These are phyloP conservation scores for Ocimum tenuiflorum DNA, from an alignment of 257 asterid species.

Conservation along the genomic window DNA sequence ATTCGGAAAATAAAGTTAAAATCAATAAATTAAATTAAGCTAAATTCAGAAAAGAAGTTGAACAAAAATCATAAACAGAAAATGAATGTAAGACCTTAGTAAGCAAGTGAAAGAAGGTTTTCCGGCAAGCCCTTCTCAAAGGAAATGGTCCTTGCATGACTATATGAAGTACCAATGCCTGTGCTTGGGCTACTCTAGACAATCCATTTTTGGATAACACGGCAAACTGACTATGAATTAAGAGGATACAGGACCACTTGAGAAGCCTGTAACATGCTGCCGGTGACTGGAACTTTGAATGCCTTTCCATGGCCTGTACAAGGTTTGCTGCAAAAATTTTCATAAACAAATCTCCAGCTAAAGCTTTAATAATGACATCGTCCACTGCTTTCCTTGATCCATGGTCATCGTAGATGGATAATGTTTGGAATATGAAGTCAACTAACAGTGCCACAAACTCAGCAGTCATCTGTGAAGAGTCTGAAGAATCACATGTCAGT, in stretches of 20 bases:
- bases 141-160: slow-evolving; percentile 68
- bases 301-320: slow-evolving; percentile 92
- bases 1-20: slow-evolving; percentile 13
- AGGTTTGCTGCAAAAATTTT: slow-evolving; percentile 83
- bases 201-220: slow-evolving; percentile 70
- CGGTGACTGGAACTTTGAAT: slow-evolving; percentile 56
- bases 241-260: slow-evolving; percentile 79
- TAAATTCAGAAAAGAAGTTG: slow-evolving; percentile 12
- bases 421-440: slow-evolving; percentile 68
- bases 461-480: slow-evolving; percentile 48
- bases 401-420: slow-evolving; percentile 61
- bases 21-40: slow-evolving; percentile 3
- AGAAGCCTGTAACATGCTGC: slow-evolving; percentile 67
- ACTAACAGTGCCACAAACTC: slow-evolving; percentile 64
- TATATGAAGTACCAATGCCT: slow-evolving; percentile 59
- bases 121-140: slow-evolving; percentile 62
- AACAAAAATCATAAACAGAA: slow-evolving; percentile 8
- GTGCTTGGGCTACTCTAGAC: slow-evolving; percentile 69
- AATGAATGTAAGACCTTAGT: slow-evolving; percentile 48
- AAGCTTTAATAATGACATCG: slow-evolving; percentile 54
- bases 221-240: slow-evolving; percentile 63
- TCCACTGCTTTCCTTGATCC: slow-evolving; percentile 85
- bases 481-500: slow-evolving; percentile 30
- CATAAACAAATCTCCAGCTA: slow-evolving; percentile 52
- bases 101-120: slow-evolving; percentile 48